These are phyloP conservation scores for Umbelopsis sp. DNA, from an alignment of 192 early-diverging fungal genomes.

Conservation along the genomic window DNA sequence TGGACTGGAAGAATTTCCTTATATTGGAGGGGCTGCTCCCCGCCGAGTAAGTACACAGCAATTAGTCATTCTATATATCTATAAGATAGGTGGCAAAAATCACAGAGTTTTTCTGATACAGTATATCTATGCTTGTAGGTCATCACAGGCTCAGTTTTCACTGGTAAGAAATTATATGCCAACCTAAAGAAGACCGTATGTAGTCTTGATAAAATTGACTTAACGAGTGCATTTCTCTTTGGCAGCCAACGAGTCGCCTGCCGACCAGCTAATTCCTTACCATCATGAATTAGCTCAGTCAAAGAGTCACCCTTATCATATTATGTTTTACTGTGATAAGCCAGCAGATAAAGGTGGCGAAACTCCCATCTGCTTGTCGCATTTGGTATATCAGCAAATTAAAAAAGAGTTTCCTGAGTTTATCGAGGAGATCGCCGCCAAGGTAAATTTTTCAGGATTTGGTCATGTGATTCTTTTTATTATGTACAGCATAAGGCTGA, in stretches of 20 bases:
- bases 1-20: constrained; percentile 34
- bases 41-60: neutral
- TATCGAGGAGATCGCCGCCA: constrained; percentile 26
- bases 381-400: constrained; percentile 35
- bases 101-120: no score
- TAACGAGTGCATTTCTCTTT: neutral
- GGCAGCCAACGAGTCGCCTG: constrained; percentile 40
- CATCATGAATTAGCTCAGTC: constrained; percentile 43
- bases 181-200: no score
- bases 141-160: constrained; percentile 31
- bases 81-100: no score
- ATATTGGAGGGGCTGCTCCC: constrained; percentile 43
- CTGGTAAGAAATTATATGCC: constrained; percentile 8
- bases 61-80: neutral
- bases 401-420: constrained; percentile 29
- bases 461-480: no score
- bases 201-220: neutral
- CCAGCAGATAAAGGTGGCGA: constrained; percentile 37
- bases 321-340: constrained; percentile 41
- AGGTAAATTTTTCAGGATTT: neutral
- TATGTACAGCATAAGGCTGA: neutral
- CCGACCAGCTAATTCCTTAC: constrained; percentile 44
- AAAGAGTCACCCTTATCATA: constrained; percentile 32
- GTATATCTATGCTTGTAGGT: neutral
- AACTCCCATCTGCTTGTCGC: constrained; percentile 37